Base-by-base conservation (phyloP, 2,329 filamentous ascomycete genomes). In the Alternaria gansuensis region DNA sequence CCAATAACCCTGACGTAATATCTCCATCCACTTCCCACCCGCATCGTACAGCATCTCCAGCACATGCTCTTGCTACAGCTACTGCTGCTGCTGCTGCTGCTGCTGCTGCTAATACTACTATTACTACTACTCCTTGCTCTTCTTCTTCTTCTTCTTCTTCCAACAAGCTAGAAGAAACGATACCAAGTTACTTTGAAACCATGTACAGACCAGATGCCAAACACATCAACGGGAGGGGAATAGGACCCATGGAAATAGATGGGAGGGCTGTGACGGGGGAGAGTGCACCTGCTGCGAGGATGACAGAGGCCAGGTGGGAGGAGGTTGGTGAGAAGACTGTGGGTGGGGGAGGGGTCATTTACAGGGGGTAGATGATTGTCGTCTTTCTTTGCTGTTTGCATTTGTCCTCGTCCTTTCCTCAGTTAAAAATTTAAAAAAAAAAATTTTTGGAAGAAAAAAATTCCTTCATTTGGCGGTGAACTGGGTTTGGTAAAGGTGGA, bases 101-200 rank as follows among this genome's bases (percentile, higher is more conserved):
- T 3, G 13, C 46, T 5, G 13, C 14, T 14, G 6, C 23, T 26
- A n/a, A 13, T 3, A 7, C 13, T 4, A 7, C n/a, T 8, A 6
- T n/a, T 14, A 28, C 31, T 14, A 9, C 17, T 4, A 5, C 29
- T 1, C 4, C 11, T 14, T 10, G 23, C 4, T 21, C 17, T 40
- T 21, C 17, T 17, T 17, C 17, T 17, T 21, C 17, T 40, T 21
- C 17, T 17, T 17, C 17, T 17, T 17, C 17, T 17, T 17, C 17
- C n/a, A 26, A 14, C 10, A 39, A n/a, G 6, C 14, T 11, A 17
- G 43, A 31, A 29, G 28, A 21, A 31, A 44, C 14, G 40, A 44
- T 52, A 37, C 54, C 54, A 13, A 60, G 41, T 23, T 60, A 60
- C 31, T 60, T 44, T 21, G 57, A 60, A 17, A 41, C 29, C 2